Base-by-base conservation (phyloP, 371 early-diverging fungal genomes). In the Mucor circinelloides region DNA sequence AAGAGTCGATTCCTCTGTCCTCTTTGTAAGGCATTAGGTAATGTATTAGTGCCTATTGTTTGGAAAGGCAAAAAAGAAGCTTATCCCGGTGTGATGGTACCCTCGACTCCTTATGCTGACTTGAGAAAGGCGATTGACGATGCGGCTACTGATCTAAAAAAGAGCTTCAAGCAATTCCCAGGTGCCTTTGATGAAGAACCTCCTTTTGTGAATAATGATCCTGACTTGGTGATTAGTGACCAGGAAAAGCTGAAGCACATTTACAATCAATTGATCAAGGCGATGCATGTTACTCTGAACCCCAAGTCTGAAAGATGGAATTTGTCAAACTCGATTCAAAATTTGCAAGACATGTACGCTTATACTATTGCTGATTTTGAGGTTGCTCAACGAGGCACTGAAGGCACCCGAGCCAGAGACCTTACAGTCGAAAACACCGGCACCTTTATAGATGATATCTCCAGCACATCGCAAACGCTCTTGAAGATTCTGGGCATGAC, bases 21-120 rank as follows among this genome's bases (percentile, higher is more conserved):
- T 0, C 81, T 97, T 3, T 97, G 99, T 83, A 97, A 97, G 79
- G 90, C 93, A 27, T 81, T 98, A 8, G 96, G 97, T 28, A 98
- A 98, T 71, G 81, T 87, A 2, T 70, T 95, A 21, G 75, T 94
- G 3, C 93, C 95, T 0, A 81, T 93, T 13, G 78, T 87, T 15
- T 88, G 89, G 86, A 89, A 87, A 54, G 83, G 83, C 28, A 88
- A 88, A 54, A 86, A 82, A 25, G 88, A 89, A 68, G 75, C 76
- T 12, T 89, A 78, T 68, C 80, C 91, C 2, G 87, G 87, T 21
- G 81, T 87, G 1, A 69, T 85, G 63, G 66, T 66, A 0, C 72
- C 77, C 7, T 60, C 69, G 2, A 69, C 73, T 6, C 31, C 66
- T 4, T 79, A 77, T 30, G 70, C 72, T 19, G 58, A 61, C 6